Percentiles rank a stretch among this genome's conserved stretches.
These are phyloP conservation scores for Starmerella sp. DNA, from an alignment of 805 yeast species.

Conservation along the genomic window DNA sequence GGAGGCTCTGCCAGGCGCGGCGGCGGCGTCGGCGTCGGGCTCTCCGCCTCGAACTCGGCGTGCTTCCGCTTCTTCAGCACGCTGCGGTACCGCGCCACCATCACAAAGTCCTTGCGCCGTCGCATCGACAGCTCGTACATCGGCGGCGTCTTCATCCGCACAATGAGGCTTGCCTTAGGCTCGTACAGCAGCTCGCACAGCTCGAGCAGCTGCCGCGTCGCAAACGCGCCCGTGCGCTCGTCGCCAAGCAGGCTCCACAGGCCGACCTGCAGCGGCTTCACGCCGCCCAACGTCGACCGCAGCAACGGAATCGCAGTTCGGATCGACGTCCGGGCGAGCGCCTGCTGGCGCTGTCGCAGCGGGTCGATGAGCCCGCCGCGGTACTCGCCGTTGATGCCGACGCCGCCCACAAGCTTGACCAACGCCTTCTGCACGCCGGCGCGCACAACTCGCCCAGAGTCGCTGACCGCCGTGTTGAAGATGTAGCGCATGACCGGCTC, in stretches of 20 bases:
- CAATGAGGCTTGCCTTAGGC: conserved; percentile 49
- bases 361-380: conserved; percentile 23
- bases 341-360: conserved; percentile 48
- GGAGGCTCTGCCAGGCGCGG: background rate
- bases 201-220: conserved; percentile 52
- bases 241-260: conserved; percentile 59
- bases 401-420: conserved; percentile 44
- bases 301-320: conserved; percentile 56
- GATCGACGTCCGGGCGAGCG: conserved; percentile 50
- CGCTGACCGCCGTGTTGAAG: conserved; percentile 46
- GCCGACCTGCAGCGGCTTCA: conserved; percentile 43
- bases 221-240: conserved; percentile 47
- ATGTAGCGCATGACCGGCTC: conserved; percentile 48
- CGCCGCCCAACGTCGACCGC: conserved; percentile 44
- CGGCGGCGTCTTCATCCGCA: conserved; percentile 55
- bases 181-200: conserved; percentile 54
- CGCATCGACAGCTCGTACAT: conserved; percentile 55
- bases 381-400: conserved; percentile 50
- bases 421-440: conserved; percentile 40
- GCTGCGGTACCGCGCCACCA: conserved; percentile 39
- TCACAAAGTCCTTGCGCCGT: conserved; percentile 32
- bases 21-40: background rate
- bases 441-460: conserved; percentile 43
- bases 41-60: background rate
- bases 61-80: conserved; percentile 12